Conservation (phyloP, 2,329 filamentous ascomycete genomes). For the Penicillium sp. region DNA sequence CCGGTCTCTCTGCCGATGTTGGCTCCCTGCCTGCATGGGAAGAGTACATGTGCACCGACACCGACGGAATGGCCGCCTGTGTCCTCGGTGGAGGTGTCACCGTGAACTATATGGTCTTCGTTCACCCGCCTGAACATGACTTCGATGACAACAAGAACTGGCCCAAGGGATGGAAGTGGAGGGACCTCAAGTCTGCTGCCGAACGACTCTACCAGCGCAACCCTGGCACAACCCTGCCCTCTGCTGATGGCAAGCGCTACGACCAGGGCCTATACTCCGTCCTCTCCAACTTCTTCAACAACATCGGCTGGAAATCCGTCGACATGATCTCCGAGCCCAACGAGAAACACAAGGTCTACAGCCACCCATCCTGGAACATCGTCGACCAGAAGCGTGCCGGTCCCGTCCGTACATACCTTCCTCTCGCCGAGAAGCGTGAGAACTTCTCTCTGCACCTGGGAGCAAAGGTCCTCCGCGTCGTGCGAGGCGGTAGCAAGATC, state of each 20-base stretch:
- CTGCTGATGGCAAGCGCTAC: conserved; percentile 68
- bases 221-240: conserved; percentile 69
- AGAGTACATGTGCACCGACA: conserved; percentile 28
- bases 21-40: conserved; percentile 23
- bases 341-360: conserved; percentile 68
- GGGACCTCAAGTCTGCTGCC: conserved; percentile 64
- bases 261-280: conserved; percentile 69
- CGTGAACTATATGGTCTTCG: conserved; percentile 35
- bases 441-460: conserved; percentile 72
- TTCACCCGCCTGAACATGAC: conserved; percentile 60
- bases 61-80: conserved; percentile 28
- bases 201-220: conserved; percentile 70
- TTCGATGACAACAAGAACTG: conserved; percentile 76
- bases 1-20: conserved; percentile 31
- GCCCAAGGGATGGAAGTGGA: conserved; percentile 70
- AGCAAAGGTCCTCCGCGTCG: conserved; percentile 68
- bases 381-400: conserved; percentile 68
- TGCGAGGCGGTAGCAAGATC: conserved; percentile 64
- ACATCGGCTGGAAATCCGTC: conserved; percentile 66
- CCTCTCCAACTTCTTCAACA: conserved; percentile 61
- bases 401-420: conserved; percentile 72
- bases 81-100: conserved; percentile 34
- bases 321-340: conserved; percentile 63
- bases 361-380: conserved; percentile 70
- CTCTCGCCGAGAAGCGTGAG: conserved; percentile 59